Percentiles rank a stretch among this genome's conserved stretches.
phyloP scores from a whole-genome alignment of 345 rosid species.

The Ailanthus altissimus region DNA sequence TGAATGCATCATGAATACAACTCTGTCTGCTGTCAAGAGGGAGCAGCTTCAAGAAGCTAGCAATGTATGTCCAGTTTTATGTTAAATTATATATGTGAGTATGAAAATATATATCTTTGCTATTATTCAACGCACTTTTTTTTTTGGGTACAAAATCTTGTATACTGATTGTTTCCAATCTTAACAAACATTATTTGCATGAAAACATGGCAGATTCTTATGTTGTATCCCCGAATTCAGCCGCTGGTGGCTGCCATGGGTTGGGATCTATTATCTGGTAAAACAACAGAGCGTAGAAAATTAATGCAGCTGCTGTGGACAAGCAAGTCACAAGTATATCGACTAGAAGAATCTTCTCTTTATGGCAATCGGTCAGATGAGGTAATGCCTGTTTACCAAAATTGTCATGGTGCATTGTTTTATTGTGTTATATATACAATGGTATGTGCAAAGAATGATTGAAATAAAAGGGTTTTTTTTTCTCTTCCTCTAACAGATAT shows the following conservation, averaged over 20 bases:
- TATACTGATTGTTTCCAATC: conserved; percentile 6
- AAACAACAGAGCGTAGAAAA: conserved; percentile 66
- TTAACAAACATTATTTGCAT: conserved; percentile 24
- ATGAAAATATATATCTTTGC: conserved; percentile 2
- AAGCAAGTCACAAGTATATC: conserved; percentile 60
- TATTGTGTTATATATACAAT: not conserved
- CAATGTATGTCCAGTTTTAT: conserved; percentile 53
- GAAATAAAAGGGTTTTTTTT: not conserved
- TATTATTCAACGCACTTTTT: conserved; percentile 12
- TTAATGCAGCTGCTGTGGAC: conserved; percentile 85
- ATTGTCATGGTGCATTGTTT: not conserved
- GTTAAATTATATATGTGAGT: conserved; percentile 20
- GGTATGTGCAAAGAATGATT: not conserved
- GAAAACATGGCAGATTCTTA: conserved; percentile 56
- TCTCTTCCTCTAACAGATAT: conserved; percentile 53
- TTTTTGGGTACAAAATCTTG: conserved; percentile 14
- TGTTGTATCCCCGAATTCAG: conserved; percentile 71
- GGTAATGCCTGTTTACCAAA: conserved; percentile 38
- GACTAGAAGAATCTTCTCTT: conserved; percentile 75
- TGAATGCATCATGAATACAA: conserved; percentile 72
- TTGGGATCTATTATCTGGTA: conserved; percentile 88
- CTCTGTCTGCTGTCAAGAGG: conserved; percentile 67
- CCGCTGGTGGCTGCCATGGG: conserved; percentile 94
- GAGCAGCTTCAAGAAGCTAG: conserved; percentile 81
- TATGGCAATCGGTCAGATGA: conserved; percentile 67